phyloP scores from a whole-genome alignment of 176 grass and related monocot species.

The Urochloa ruziziensis region DNA sequence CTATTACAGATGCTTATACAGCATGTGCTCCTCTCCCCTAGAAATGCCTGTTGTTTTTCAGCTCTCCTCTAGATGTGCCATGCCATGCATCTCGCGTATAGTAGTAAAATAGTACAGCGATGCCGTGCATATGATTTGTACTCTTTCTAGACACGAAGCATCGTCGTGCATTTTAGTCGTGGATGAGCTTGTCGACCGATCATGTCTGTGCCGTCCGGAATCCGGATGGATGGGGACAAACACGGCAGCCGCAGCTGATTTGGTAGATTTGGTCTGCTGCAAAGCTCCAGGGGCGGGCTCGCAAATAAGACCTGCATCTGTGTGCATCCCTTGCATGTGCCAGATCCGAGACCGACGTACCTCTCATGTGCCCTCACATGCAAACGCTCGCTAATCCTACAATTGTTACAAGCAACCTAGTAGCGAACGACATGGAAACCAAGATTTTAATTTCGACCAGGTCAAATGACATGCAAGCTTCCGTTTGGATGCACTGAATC shows the following conservation, averaged over 20 bases:
- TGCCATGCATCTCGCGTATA: not conserved
- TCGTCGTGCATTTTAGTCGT: constrained; percentile 17
- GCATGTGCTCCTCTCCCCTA: constrained; percentile 39
- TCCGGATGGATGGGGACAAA: constrained; percentile 35
- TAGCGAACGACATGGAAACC: constrained; percentile 12
- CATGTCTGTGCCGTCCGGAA: constrained; percentile 4
- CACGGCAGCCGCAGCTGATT: constrained; percentile 28
- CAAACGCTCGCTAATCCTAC: constrained; percentile 25
- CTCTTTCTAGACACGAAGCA: not conserved
- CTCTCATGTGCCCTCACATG: constrained; percentile 79
- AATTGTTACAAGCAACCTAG: constrained; percentile 41
- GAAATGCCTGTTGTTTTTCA: constrained; percentile 32
- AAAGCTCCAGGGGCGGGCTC: constrained; percentile 26
- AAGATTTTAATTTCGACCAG: constrained; percentile 26
- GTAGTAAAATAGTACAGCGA: constrained; percentile 18
- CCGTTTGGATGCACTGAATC: not conserved
- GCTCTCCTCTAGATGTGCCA: constrained; percentile 21
- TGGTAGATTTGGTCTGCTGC: constrained; percentile 47
- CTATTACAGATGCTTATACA: not conserved
- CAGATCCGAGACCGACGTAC: constrained; percentile 46
- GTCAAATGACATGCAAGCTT: not conserved
- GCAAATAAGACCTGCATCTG: constrained; percentile 35
- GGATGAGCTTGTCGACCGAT: constrained; percentile 14
- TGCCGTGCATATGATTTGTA: constrained; percentile 11
- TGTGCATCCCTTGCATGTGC: constrained; percentile 35